phyloP scores from a whole-genome alignment of 352 stramenopile species.

The Pythium utonaiense region DNA sequence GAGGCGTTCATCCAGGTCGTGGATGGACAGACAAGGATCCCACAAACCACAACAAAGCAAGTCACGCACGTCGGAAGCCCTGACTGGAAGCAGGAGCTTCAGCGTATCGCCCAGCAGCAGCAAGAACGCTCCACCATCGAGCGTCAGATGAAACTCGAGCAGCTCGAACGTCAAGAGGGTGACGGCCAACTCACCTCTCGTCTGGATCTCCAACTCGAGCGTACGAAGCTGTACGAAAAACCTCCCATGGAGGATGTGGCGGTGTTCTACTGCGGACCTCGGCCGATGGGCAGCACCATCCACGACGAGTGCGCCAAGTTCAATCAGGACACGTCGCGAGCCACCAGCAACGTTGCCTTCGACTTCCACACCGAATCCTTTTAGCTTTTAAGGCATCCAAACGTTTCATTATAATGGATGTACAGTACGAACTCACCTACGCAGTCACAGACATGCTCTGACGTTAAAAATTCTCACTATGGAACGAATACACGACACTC shows the following conservation, averaged over 20 bases:
- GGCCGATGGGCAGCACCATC: conserved; percentile 51
- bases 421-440: too few species aligned
- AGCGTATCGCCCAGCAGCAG: conserved; percentile 34
- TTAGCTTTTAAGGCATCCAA: conserved; percentile 23
- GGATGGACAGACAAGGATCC: conserved; percentile 68
- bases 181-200: neutral
- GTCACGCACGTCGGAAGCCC: conserved; percentile 73
- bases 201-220: neutral
- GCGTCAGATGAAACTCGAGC: neutral
- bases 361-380: conserved; percentile 77
- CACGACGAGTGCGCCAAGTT: conserved; percentile 54
- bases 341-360: conserved; percentile 40
- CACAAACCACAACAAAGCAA: conserved; percentile 66
- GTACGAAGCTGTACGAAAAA: neutral
- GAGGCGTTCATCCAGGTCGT: conserved; percentile 71
- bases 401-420: too few species aligned
- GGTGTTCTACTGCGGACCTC: conserved; percentile 77
- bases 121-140: neutral
- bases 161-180: neutral
- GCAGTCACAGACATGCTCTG: too few species aligned
- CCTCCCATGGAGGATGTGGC: conserved; percentile 47
- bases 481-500: conserved; percentile 59
- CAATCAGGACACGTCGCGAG: conserved; percentile 42
- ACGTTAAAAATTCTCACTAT: conserved; percentile 34
- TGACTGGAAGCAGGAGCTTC: conserved; percentile 69